phyloP scores from a whole-genome alignment of 2,329 filamentous ascomycete species.

The Eurotiales sp. region DNA sequence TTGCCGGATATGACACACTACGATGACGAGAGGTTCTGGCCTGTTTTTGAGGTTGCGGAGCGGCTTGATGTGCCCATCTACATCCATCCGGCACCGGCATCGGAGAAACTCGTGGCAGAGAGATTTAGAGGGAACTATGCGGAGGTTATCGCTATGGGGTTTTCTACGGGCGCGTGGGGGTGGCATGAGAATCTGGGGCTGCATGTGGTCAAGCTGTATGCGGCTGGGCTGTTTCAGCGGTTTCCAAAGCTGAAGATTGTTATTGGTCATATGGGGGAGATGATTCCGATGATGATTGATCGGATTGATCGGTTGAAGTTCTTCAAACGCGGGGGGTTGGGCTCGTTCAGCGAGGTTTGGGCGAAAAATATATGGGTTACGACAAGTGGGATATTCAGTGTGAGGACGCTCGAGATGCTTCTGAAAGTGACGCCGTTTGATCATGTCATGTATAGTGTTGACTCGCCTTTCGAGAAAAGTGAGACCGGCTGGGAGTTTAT shows the following conservation, averaged over 20 bases:
- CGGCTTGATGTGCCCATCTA: background rate
- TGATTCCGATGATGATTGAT: conserved; percentile 2
- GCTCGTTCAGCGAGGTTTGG: background rate
- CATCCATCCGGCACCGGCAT: background rate
- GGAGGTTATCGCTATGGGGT: background rate
- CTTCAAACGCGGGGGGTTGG: background rate
- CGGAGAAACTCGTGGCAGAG: background rate
- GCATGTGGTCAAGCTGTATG: background rate
- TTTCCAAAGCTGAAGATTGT: background rate
- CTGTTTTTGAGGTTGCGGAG: background rate
- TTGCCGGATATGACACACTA: background rate
- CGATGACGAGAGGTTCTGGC: background rate
- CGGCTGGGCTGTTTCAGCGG: background rate
- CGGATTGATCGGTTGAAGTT: background rate
- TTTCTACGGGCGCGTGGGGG: background rate
- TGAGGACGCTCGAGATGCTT: background rate
- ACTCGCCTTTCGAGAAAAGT: background rate
- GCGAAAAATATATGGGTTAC: background rate
- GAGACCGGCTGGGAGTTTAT: background rate
- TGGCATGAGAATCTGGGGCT: background rate
- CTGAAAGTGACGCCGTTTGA: background rate
- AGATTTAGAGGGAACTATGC: background rate
- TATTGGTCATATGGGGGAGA: conserved; percentile 1
- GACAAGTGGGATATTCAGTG: background rate
- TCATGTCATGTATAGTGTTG: background rate